Conservation (phyloP, 768 basidiomycete species). For the Mycena polygramma region DNA sequence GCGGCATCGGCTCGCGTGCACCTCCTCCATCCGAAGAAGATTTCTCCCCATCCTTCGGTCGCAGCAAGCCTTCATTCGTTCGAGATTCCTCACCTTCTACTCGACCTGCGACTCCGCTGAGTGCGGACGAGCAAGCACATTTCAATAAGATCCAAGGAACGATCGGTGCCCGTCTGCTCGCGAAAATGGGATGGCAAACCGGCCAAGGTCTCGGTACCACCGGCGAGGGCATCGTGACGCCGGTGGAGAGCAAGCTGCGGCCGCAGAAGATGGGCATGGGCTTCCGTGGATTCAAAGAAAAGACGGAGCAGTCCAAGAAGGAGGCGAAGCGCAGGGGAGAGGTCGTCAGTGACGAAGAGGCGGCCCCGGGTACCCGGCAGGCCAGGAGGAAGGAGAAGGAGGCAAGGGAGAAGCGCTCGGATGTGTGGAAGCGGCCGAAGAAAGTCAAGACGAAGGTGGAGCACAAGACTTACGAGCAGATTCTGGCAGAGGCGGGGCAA, state of each 20-base stretch:
- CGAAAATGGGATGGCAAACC: constrained; percentile 95
- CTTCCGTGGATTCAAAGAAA: constrained; percentile 89
- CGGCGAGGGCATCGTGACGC: constrained; percentile 89
- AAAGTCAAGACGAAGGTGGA: constrained; percentile 88
- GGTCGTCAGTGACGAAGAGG: constrained; percentile 80
- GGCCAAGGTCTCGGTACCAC: constrained; percentile 82
- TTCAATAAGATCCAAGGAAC: constrained; percentile 83
- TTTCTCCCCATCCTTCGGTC: constrained; percentile 58
- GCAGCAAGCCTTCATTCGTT: constrained; percentile 58
- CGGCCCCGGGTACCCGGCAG: constrained; percentile 61
- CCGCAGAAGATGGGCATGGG: constrained; percentile 92
- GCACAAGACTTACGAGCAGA: constrained; percentile 98
- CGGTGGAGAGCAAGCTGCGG: constrained; percentile 87
- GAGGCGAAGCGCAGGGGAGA: constrained; percentile 86
- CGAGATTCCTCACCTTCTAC: constrained; percentile 63
- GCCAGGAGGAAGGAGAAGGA: constrained; percentile 67
- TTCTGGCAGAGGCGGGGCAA: constrained; percentile 87
- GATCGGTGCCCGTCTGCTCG: constrained; percentile 90
- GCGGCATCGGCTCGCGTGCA: constrained; percentile 35
- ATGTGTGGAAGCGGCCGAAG: constrained; percentile 89
- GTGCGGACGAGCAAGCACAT: constrained; percentile 78
- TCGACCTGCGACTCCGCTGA: constrained; percentile 66
- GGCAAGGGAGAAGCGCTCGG: constrained; percentile 71
- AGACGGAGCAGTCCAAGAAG: constrained; percentile 84
- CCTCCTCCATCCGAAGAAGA: constrained; percentile 40